These are phyloP conservation scores for Tricholoma terreum DNA, from an alignment of 768 basidiomycete species.

Conservation along the genomic window DNA sequence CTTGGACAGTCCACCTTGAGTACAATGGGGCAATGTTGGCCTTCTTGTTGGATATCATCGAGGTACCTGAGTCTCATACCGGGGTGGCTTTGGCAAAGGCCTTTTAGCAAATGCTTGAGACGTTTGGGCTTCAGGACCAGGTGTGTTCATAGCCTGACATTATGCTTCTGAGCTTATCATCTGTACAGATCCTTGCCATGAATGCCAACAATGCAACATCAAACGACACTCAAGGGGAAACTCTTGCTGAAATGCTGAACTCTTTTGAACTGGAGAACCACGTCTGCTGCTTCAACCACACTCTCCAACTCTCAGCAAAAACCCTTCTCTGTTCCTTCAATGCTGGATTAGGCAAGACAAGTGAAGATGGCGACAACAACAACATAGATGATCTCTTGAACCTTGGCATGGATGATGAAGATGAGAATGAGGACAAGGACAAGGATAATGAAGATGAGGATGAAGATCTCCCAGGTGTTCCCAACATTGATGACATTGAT, in stretches of 20 bases:
- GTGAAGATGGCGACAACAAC: background rate
- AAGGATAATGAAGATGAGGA: background rate
- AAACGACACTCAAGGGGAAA: background rate
- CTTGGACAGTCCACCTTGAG: conserved; percentile 23
- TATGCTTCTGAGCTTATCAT: background rate
- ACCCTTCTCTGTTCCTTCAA: conserved; percentile 30
- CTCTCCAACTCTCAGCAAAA: conserved; percentile 35
- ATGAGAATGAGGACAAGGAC: conserved; percentile 19
- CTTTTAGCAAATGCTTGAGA: conserved; percentile 17
- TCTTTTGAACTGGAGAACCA: conserved; percentile 23
- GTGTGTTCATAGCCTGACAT: background rate
- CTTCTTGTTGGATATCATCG: conserved; percentile 28
- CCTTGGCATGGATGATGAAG: conserved; percentile 5
- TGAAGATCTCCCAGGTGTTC: conserved; percentile 8
- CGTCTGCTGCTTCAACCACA: conserved; percentile 35
- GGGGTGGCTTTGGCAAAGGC: conserved; percentile 17
- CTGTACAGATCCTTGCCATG: conserved; percentile 12
- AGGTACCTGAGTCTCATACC: conserved; percentile 28
- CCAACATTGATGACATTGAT: background rate
- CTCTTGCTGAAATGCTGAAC: conserved; percentile 9
- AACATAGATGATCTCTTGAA: conserved; percentile 6
- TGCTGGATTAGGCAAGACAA: conserved; percentile 5
- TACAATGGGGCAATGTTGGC: conserved; percentile 16
- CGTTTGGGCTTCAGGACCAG: background rate
- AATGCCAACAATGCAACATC: conserved; percentile 9